These are phyloP conservation scores for Colletotrichum cuscutae DNA, from an alignment of 2,329 filamentous ascomycete species.

Conservation along the genomic window DNA sequence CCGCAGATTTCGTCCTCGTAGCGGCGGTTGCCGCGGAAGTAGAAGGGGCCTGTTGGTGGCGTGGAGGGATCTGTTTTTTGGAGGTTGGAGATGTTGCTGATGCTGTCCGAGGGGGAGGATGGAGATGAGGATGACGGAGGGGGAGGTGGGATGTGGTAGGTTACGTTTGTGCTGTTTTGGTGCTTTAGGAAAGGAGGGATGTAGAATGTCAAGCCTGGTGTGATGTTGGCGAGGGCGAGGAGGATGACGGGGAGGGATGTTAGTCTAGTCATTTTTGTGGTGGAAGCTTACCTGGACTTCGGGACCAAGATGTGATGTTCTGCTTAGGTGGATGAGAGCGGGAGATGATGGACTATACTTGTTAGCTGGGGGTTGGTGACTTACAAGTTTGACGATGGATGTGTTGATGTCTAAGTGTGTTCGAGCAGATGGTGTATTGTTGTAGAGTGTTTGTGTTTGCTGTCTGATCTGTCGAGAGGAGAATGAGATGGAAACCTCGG, in stretches of 20 bases:
- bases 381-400: neutral
- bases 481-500: neutral
- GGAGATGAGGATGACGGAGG: neutral
- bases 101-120: neutral
- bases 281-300: neutral
- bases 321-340: neutral
- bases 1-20: slow-evolving; percentile 1
- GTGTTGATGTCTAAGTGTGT: neutral
- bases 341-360: neutral
- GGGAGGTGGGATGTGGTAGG: neutral
- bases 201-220: neutral
- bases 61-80: neutral
- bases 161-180: neutral
- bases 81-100: no score
- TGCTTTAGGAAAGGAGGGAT: slow-evolving; percentile 2
- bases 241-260: neutral
- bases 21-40: neutral
- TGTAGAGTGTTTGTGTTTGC: neutral
- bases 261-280: slow-evolving; percentile 11
- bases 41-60: neutral
- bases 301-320: neutral
- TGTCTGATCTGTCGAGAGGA: neutral
- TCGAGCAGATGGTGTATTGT: neutral
- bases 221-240: neutral
- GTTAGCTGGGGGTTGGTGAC: slow-evolving; percentile 10